Evolutionary conservation across 352 stramenopile species (phyloP).

Genomic region (Phytophthora pinifolia): DNA sequence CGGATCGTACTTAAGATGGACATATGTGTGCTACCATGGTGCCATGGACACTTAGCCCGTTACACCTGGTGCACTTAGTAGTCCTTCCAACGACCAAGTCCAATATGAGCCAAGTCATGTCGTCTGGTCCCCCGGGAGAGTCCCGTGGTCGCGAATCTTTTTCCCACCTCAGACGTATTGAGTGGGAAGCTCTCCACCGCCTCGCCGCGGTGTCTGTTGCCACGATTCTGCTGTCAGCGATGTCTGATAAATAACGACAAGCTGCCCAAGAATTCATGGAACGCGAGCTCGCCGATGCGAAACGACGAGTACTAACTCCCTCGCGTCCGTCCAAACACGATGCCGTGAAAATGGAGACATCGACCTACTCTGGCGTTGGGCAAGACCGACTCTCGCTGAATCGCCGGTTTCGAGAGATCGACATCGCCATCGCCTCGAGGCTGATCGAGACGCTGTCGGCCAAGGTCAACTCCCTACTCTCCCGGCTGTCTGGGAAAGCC

Average conservation of each 20-base stretch:
- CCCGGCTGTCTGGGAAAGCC: conserved; percentile 12
- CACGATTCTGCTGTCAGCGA: too few species aligned
- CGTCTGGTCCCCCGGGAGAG: neutral
- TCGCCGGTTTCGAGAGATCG: conserved; percentile 15
- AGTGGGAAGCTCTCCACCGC: too few species aligned
- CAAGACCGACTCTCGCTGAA: neutral
- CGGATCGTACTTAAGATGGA: too few species aligned
- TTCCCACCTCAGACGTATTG: neutral
- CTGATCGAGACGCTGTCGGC: neutral
- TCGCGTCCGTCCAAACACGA: too few species aligned
- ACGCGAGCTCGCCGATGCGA: too few species aligned
- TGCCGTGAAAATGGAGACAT: too few species aligned
- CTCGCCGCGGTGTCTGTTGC: too few species aligned
- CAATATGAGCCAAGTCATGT: neutral
- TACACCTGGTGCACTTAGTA: neutral
- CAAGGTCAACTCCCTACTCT: conserved; percentile 9
- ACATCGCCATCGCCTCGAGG: conserved; percentile 9
- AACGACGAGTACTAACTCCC: too few species aligned
- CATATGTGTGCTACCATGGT: too few species aligned
- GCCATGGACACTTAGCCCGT: too few species aligned
- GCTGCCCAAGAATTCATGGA: too few species aligned
- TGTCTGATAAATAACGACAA: too few species aligned
- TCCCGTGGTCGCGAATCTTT: neutral
- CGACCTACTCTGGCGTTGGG: conserved; percentile 4
- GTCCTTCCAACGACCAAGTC: neutral